Evolutionary conservation across 2,329 filamentous ascomycete species (phyloP), one percentile per base, ranked within the genome.

Genomic region (Penicillium crustosum): DNA sequence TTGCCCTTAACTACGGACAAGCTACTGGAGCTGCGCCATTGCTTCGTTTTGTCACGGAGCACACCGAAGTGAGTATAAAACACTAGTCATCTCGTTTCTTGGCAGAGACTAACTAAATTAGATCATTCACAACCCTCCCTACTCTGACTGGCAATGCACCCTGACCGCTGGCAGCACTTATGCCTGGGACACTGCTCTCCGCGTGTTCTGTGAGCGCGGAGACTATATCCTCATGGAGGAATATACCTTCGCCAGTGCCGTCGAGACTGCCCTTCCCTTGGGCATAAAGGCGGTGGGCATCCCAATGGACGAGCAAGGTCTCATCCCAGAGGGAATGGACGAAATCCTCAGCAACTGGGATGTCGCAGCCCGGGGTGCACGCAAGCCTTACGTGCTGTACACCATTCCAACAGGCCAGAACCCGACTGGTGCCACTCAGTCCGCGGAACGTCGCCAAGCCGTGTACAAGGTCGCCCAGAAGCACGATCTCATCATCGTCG

Each of bases 1-100:
- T 95, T 61, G 89, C 89, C 1, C 87, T 97, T 73, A 97, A 99
- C 78, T 99, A 99, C 73, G 91, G 90, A 35, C 92, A 96, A 77
- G 88, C 92, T 9, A 86, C 86, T 19, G 94, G 94, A 19, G 86
- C 91, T 12, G 89, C 91, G 4, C 94, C 96, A 77, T 81, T 99
- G 74, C 79, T 97, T 61, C 87, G 94, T 59, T 97, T 90, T 78
- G 82, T 97, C 50, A 95, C 93, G 0, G 94, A 99, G 79, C 94
- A 97, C 77, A 96, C 93, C 0, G 93, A 99, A 77, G 79, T 80
- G 66, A 53, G 66, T 38, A 31, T 15, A 17, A n/a, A 13, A 19
- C 27, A 12, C 4, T 3, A 42, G 4, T 5, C n/a, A 3, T 29
- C 2, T 6, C 12, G 12, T 8, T 9, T 5, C 15, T 33, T 8